These are phyloP conservation scores for Penicillium sp. DNA, from an alignment of 2,329 filamentous ascomycete species.

Conservation along the genomic window DNA sequence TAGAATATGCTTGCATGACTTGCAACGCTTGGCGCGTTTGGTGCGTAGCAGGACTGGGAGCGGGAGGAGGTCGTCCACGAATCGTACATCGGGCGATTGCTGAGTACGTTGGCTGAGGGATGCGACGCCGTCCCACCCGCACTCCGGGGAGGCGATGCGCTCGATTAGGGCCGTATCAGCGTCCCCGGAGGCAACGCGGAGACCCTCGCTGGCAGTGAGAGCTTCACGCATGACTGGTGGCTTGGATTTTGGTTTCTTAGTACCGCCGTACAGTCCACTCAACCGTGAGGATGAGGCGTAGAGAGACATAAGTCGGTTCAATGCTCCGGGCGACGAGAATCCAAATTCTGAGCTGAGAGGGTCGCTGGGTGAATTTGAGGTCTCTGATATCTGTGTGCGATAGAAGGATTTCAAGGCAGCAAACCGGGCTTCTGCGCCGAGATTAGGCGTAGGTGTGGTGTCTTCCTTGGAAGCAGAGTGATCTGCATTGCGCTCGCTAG, in stretches of 20 bases:
- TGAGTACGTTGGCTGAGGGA: conserved; percentile 55
- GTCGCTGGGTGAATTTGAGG: conserved; percentile 56
- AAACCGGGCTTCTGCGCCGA: conserved; percentile 71
- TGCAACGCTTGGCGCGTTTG: conserved; percentile 91
- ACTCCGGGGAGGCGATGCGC: conserved; percentile 54
- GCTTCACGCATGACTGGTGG: conserved; percentile 80
- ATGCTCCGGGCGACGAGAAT: conserved; percentile 74
- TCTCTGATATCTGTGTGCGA: conserved; percentile 71
- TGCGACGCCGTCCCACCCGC: conserved; percentile 66
- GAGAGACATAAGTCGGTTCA: conserved; percentile 87
- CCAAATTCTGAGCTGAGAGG: conserved; percentile 53
- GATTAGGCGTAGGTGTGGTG: conserved; percentile 28
- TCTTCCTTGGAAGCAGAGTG: conserved; percentile 40
- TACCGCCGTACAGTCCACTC: conserved; percentile 56
- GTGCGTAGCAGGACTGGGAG: conserved; percentile 81
- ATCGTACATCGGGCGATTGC: conserved; percentile 58
- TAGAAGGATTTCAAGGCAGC: conserved; percentile 77
- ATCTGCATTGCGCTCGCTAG: conserved; percentile 35
- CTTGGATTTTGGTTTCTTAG: conserved; percentile 68
- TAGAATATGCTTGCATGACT: conserved; percentile 89
- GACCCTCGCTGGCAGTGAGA: conserved; percentile 67
- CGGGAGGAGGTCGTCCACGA: conserved; percentile 75
- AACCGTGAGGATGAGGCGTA: conserved; percentile 65
- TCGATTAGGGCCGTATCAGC: conserved; percentile 62
- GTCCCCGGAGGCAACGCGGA: conserved; percentile 63